Evolutionary conservation across 208 protist genomes (phyloP).

Genomic region (Acanthamoeba sp.): DNA sequence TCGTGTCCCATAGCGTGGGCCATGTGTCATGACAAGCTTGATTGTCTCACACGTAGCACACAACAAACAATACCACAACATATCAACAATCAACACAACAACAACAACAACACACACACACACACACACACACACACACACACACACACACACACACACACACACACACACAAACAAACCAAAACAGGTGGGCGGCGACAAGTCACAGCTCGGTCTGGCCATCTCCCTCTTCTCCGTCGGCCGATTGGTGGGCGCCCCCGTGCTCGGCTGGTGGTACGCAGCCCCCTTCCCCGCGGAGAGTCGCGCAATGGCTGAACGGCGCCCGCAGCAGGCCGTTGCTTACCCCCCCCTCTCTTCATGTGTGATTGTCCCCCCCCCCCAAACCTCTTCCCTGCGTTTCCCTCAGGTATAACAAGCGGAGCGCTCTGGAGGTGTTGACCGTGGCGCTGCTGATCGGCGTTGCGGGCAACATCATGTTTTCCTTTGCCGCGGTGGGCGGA

Average conservation of each 20-base stretch:
- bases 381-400: background rate
- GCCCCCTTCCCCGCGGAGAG: too few species aligned
- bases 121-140: too few species aligned
- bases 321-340: too few species aligned
- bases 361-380: too few species aligned
- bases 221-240: constrained; percentile 36
- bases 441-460: background rate
- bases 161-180: background rate
- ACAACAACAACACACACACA: too few species aligned
- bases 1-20: too few species aligned
- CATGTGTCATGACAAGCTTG: too few species aligned
- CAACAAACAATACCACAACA: too few species aligned
- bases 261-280: constrained; percentile 12
- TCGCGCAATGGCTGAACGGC: too few species aligned
- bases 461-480: constrained; percentile 7
- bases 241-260: background rate
- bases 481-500: constrained; percentile 11
- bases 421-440: constrained; percentile 9
- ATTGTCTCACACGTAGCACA: too few species aligned
- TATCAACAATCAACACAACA: too few species aligned
- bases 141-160: background rate
- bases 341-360: too few species aligned
- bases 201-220: constrained; percentile 21
- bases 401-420: constrained; percentile 14
- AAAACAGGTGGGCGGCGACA: background rate